Evolutionary conservation across 805 yeast species (phyloP), one percentile per base, ranked within the genome.

Genomic region (Saccharomyces kudriavzevii): DNA sequence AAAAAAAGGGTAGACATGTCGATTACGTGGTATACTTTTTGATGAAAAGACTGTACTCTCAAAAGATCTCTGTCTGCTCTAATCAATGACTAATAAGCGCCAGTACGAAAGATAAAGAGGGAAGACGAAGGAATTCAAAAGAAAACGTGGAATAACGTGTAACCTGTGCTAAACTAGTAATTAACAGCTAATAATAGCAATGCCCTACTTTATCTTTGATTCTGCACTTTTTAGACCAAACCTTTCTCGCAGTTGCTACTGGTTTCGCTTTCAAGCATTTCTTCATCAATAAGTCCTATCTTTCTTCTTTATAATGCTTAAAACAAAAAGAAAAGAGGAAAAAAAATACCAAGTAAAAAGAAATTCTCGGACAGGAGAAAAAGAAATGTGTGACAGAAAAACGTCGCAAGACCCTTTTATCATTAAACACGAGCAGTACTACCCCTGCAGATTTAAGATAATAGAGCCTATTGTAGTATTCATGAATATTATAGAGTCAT

Each of bases 1-100:
- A 55, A 51, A 52, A 58, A 60, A 29, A 60, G 51, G 31, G 58
- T 55, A 43, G 61, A 55, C 63, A 60, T 60, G 9, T 17, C 11
- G 13, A 35, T 35, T 17, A 9, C 11, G 9, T 35, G 17, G 29
- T 17, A 4, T 35, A 8, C 8, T 17, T 9, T 35, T 35, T 11
- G 24, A 17, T 35, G 17, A 17, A 35, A 17, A 17, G 13, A 9
- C 17, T 17, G 24, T 35, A 9, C n/a, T 35, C 11, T 35, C 24
- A 17, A 35, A 17, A 35, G 17, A 13, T 20, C 22, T 30, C 5
- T 30, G 6, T 13, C n/a, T 30, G 17, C 35, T 13, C 35, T 30
- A 13, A 30, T 30, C 17, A 35, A 17, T 35, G 43, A 24, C 43
- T 35, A 35, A n/a, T 17, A 17, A 35, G 24, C 43, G 43, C 24